phyloP scores from a whole-genome alignment of 257 asterid genomes.

The Plantago major region DNA sequence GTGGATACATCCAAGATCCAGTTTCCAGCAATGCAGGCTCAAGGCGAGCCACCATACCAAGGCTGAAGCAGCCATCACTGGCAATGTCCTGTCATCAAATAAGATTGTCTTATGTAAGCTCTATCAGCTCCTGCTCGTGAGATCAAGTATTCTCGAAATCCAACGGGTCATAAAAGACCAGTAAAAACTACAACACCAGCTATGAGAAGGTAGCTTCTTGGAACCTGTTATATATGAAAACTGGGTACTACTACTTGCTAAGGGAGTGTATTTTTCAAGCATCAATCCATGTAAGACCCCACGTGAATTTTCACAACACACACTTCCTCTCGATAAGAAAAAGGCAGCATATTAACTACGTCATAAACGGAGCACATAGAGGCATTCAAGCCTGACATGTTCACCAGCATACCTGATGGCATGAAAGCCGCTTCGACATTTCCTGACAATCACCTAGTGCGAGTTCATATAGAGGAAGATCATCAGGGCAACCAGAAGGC shows the following conservation, averaged over 20 bases:
- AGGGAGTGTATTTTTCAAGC: too few relatives aligned
- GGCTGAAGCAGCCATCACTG: slow-evolving; percentile 93
- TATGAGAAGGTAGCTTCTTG: not conserved
- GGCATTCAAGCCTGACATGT: not conserved
- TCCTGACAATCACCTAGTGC: slow-evolving; percentile 48
- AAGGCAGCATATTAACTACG: not conserved
- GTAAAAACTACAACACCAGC: not conserved
- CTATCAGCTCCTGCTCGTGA: too few relatives aligned
- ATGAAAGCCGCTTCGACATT: slow-evolving; percentile 70
- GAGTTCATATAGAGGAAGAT: slow-evolving; percentile 79
- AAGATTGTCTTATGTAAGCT: not conserved
- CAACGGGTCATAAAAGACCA: not conserved
- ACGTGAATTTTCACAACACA: too few relatives aligned
- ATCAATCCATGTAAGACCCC: too few relatives aligned
- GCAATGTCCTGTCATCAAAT: slow-evolving; percentile 64
- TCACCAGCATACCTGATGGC: slow-evolving; percentile 59
- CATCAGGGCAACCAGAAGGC: slow-evolving; percentile 80
- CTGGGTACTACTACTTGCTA: too few relatives aligned
- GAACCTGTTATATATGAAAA: too few relatives aligned
- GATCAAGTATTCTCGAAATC: not conserved
- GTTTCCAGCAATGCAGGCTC: slow-evolving; percentile 52
- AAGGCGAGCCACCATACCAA: slow-evolving; percentile 88
- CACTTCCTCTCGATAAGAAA: too few relatives aligned
- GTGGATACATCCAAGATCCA: slow-evolving; percentile 94
- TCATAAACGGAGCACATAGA: too few relatives aligned